Conservation (phyloP, 2,329 filamentous ascomycete species). For the Fusarium phyllophilum region DNA sequence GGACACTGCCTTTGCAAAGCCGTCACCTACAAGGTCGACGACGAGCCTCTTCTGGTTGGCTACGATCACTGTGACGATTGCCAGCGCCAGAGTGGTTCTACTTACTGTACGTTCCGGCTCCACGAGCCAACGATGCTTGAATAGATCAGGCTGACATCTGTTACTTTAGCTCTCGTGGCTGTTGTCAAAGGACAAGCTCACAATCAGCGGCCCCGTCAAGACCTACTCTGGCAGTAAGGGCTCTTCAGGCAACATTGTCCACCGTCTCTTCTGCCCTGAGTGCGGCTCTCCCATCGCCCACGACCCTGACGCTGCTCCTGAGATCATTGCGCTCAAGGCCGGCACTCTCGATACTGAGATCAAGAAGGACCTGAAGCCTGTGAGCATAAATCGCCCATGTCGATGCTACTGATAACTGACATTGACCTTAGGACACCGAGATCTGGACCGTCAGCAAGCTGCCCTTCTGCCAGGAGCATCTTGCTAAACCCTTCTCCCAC, state of each 20-base stretch:
- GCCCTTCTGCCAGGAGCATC: constrained; percentile 74
- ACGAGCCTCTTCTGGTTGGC: constrained; percentile 63
- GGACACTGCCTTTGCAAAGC: constrained; percentile 78
- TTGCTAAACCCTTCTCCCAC: constrained; percentile 70
- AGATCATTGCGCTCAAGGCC: constrained; percentile 76
- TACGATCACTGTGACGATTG: constrained; percentile 81
- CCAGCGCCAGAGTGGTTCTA: constrained; percentile 75
- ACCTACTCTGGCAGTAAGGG: constrained; percentile 67
- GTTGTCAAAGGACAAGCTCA: constrained; percentile 74
- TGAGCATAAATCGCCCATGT: constrained; percentile 47
- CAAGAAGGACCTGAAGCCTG: constrained; percentile 75
- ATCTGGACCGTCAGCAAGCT: constrained; percentile 77
- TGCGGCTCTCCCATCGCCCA: constrained; percentile 77
- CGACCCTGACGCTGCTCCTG: constrained; percentile 75
- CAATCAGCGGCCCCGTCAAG: constrained; percentile 71
- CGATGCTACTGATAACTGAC: constrained; percentile 10
- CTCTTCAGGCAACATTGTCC: constrained; percentile 69
- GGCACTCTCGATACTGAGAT: constrained; percentile 71
- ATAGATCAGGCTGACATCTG: constrained; percentile 6
- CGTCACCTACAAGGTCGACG: constrained; percentile 73
- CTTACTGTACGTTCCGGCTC: constrained; percentile 66
- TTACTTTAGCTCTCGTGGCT: constrained; percentile 66
- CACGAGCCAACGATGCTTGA: not conserved
- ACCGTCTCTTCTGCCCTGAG: constrained; percentile 75
- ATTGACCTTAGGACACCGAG: constrained; percentile 66